Evolutionary conservation across 1,284 basidiomycete species (phyloP).

Genomic region (Melampsora larici-populina): DNA sequence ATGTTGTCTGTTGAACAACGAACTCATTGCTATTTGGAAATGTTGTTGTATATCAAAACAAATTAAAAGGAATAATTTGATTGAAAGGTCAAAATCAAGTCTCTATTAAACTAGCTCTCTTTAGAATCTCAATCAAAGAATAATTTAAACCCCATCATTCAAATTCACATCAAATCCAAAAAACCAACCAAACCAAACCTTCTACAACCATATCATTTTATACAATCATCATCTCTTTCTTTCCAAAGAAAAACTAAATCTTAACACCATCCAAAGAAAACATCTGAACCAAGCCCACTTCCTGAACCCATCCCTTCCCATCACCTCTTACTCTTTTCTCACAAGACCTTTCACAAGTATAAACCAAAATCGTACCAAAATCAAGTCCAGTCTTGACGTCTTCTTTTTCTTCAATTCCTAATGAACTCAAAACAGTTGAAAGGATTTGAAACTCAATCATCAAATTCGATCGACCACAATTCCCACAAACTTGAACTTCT

Average conservation of each 20-base stretch:
- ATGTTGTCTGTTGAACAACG: too few relatives aligned
- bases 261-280: slow-evolving; percentile 36
- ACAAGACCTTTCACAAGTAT: slow-evolving; percentile 31
- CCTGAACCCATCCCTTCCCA: slow-evolving; percentile 12
- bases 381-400: slow-evolving; percentile 10
- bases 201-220: too few relatives aligned
- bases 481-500: not conserved
- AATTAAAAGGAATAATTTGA: too few relatives aligned
- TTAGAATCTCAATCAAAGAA: too few relatives aligned
- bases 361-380: slow-evolving; percentile 40
- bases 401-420: not conserved
- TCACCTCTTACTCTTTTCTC: not conserved
- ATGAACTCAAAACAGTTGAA: slow-evolving; percentile 16
- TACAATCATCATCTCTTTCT: too few relatives aligned
- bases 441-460: slow-evolving; percentile 40
- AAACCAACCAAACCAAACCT: too few relatives aligned
- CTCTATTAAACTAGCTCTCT: too few relatives aligned
- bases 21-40: too few relatives aligned
- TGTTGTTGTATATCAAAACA: too few relatives aligned
- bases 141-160: too few relatives aligned
- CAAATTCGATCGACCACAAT: not conserved
- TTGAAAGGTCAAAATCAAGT: too few relatives aligned
- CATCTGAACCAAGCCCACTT: slow-evolving; percentile 23
- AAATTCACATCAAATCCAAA: too few relatives aligned
- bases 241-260: not conserved